Evolutionary conservation across 2,329 filamentous ascomycete species (phyloP), one percentile per base, ranked within the genome.

Genomic region (Fusarium tricinctum): DNA sequence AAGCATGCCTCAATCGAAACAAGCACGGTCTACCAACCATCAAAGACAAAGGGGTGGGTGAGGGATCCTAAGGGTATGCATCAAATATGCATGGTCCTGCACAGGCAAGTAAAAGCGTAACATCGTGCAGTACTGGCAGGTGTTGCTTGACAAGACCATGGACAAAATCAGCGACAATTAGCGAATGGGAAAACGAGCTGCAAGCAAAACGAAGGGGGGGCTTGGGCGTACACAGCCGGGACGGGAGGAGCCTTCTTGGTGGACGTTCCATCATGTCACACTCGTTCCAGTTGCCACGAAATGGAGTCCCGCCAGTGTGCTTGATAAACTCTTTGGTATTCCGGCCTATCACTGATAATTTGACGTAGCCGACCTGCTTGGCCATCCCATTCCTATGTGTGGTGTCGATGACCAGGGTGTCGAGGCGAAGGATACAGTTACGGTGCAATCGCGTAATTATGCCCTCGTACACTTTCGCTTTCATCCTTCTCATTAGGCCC

Each of bases 231-330:
- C 68, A 70, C 70, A 73, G 75, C 69, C 73, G 74, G 69, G 73
- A 75, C 76, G 76, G 76, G 76, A 78, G 68, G 75, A 77, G 74
- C 76, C 76, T 78, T 77, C 71, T 74, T 51, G 71, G 68, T 68
- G 72, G 74, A 61, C 67, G 67, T 70, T 23, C 20, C 32, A 28
- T 45, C 20, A 49, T 23, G 52, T 52, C 68, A 71, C 69, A 62
- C 53, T 65, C 47, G 63, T 69, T 51, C 62, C 66, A 63, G 38
- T 68, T 63, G 32, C 30, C 57, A 22, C 39, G 15, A 38, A 51
- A 39, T 45, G 19, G 42, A 53, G 47, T 51, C 55, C 48, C 61
- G 49, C 66, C 62, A 49, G 52, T 43, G 47, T 54, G 38, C 38
- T 57, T 49, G 47, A 45, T 55, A 44, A 53, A 42, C 23, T 49